Evolutionary conservation across 169 alveolate species (phyloP), one percentile per base, ranked within the genome.

Genomic region (Nephromyces sp.): DNA sequence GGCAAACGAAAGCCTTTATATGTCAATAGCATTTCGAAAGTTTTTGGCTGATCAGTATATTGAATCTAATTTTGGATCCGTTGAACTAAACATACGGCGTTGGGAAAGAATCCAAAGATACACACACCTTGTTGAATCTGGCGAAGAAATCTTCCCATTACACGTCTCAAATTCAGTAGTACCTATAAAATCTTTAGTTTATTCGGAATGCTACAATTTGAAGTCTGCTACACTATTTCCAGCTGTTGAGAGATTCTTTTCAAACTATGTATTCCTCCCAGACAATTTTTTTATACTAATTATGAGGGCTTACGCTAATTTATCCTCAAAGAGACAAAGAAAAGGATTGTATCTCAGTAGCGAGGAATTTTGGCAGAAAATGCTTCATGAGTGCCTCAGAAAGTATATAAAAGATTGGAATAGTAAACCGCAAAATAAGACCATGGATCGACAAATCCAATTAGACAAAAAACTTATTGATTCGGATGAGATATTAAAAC

Each of bases 41-140:
- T 43, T 15, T 43, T n/a, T 43, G 15, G 57, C n/a, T 43, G 57
- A 43, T 43, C 57, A 43, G n/a, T 43, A 43, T n/a, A 43, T 43
- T 15, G 57, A 43, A n/a, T 64, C 72, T 1, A 73, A 73, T 35
- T 73, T 73, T 29, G 79, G 79, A 0, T 6, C 15, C n/a, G 79
- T 73, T 1, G 79, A 73, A 27, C 4, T 73, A 43, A 61, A 24
- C 24, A 29, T 73, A 28, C 72, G 79, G 1, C 79, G 79, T 5
- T 73, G 72, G 73, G 79, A 73, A 64, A 65, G 73, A 8, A 52
- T 63, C 21, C 79, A 52, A 21, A 66, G 79, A 4, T 64, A 31
- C 62, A 22, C 31, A 29, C 28, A 65, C 21, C 33, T 73, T 33
- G 68, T 27, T 6, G 79, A 73, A 27, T 6, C 31, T 22, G 79